These are phyloP conservation scores for Parachaetomium inaequale DNA, from an alignment of 495 filamentous ascomycete genomes.

Conservation along the genomic window DNA sequence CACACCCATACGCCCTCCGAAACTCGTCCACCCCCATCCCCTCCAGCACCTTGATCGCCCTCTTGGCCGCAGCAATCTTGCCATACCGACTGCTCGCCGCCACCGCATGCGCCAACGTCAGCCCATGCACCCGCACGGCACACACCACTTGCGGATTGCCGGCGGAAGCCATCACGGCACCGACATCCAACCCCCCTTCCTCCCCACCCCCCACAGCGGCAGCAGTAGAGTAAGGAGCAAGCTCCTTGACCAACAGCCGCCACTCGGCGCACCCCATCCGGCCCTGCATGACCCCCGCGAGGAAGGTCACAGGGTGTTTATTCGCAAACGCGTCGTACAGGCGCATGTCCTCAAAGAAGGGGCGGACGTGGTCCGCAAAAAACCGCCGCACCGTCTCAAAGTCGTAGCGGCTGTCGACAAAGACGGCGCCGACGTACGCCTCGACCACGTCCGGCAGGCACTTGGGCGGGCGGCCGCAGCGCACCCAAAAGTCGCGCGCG, in stretches of 20 bases:
- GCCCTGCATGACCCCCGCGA: conserved; percentile 42
- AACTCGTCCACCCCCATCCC: conserved; percentile 58
- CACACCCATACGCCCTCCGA: conserved; percentile 56
- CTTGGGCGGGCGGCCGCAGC: conserved; percentile 71
- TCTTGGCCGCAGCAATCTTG: conserved; percentile 67
- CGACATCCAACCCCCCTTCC: conserved; percentile 22
- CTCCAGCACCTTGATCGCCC: conserved; percentile 57
- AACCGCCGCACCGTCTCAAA: conserved; percentile 70
- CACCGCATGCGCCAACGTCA: conserved; percentile 58
- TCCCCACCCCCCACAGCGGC: background rate
- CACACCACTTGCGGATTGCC: conserved; percentile 58
- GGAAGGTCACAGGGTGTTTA: conserved; percentile 67
- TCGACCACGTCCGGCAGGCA: conserved; percentile 86
- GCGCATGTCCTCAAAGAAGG: conserved; percentile 83
- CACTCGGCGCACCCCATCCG: conserved; percentile 49
- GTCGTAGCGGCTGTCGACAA: conserved; percentile 84
- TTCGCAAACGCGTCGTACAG: conserved; percentile 87
- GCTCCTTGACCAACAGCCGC: conserved; percentile 30
- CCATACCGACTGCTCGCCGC: conserved; percentile 65
- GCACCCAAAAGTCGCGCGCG: conserved; percentile 76
- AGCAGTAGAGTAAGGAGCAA: background rate
- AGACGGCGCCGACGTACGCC: conserved; percentile 83
- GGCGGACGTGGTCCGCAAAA: conserved; percentile 66
- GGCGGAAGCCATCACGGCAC: conserved; percentile 30
- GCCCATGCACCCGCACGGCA: conserved; percentile 72